Base-by-base conservation (phyloP, 164 flowering plant genomes). In the Vitis cinerea region DNA sequence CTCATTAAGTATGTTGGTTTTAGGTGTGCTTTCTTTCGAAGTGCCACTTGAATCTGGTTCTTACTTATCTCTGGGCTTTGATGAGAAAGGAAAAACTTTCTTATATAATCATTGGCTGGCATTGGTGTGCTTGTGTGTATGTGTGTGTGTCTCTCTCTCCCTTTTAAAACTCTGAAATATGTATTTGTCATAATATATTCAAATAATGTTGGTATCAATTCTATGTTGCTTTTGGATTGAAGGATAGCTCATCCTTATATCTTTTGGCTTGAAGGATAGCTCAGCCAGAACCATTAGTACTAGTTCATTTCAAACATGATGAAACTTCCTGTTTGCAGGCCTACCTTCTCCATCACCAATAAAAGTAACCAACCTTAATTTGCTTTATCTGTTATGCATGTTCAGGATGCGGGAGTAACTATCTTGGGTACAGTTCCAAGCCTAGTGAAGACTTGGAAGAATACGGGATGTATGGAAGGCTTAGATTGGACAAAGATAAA, bases 361-460 rank as follows among this genome's bases (percentile, higher is more conserved):
- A 23, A 23, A 23, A 23, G 27, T 23, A 23, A 23, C 27, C 30
- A 7, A 44, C 11, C 50, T 65, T 74, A 58, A 5, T 69, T 61
- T 55, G 52, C 62, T 50, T 49, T 59, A 10, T 56, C 10, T 50
- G 8, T 62, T 57, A 47, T 8, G 13, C 27, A 66, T 71, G 19
- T 75, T 31, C 82, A 96, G 97, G 99, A 96, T 88, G 98, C 98
- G 31, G 88, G 92, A 65, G 97, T 96, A 19, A 87, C 92, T 60
- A 59, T 79, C 59, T 82, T 96, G 80, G 98, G 99, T 11, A 93
- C 97, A 53, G 89, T 96, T 67, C 99, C 99, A 50, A 96, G 97
- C 82, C 66, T 96, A 64, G 98, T 96, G 50, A 96, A 93, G 82
- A 57, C 87, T 30, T 96, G 99, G 99, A 90, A 83, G 83, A 91